Evolutionary conservation across 2,329 filamentous ascomycete species (phyloP).

Genomic region (Anisogramma anomala): DNA sequence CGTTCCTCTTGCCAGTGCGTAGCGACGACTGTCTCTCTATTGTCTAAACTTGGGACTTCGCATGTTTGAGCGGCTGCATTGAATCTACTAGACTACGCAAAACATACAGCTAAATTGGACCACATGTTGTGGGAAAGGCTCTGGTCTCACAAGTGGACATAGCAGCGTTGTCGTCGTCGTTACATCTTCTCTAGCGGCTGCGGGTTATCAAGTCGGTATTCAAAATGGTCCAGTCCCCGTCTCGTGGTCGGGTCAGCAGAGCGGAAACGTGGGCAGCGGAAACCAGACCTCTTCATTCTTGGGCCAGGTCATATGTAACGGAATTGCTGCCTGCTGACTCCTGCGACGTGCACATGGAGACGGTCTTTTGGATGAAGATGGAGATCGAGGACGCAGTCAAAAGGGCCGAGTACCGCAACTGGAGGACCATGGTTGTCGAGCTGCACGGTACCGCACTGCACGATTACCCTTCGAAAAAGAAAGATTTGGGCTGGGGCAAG

Average conservation of each 20-base stretch:
- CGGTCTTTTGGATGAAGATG: slow-evolving; percentile 50
- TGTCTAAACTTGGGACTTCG: background rate
- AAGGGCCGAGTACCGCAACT: slow-evolving; percentile 49
- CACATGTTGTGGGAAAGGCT: slow-evolving; percentile 10
- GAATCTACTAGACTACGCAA: too few species aligned
- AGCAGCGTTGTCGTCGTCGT: background rate
- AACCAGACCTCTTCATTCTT: too few species aligned
- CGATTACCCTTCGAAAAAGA: slow-evolving; percentile 49
- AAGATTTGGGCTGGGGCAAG: slow-evolving; percentile 37
- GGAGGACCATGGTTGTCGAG: slow-evolving; percentile 50
- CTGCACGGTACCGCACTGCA: slow-evolving; percentile 58
- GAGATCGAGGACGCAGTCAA: slow-evolving; percentile 56
- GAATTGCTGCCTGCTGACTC: slow-evolving; percentile 46
- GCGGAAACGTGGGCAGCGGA: too few species aligned
- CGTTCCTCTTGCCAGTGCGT: background rate
- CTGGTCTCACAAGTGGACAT: slow-evolving; percentile 10
- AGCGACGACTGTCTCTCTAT: background rate
- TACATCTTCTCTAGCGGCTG: too few species aligned
- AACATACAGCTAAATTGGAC: too few species aligned
- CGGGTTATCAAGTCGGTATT: too few species aligned
- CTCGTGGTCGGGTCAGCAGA: too few species aligned
- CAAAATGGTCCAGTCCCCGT: too few species aligned
- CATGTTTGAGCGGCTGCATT: too few species aligned
- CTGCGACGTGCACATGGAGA: slow-evolving; percentile 43
- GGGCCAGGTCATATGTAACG: background rate